These are phyloP conservation scores for Cyberlindnera misumaiensis DNA, from an alignment of 805 yeast species.

Conservation along the genomic window DNA sequence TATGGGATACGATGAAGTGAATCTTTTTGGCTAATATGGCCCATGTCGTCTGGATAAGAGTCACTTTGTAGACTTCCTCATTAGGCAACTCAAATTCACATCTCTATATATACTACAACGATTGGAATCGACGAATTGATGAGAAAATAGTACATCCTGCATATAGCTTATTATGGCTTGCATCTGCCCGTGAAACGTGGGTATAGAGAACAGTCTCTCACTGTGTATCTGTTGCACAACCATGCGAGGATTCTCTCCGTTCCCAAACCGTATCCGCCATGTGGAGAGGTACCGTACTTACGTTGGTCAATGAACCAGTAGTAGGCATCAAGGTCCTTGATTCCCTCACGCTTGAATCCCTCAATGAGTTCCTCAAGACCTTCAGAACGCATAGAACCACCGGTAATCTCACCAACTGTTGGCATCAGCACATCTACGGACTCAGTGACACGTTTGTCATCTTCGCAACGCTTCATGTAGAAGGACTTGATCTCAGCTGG, in stretches of 20 bases:
- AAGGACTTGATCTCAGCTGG: constrained; percentile 96
- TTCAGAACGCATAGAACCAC: constrained; percentile 97
- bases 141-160: not conserved
- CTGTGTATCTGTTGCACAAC: constrained; percentile 96
- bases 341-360: constrained; percentile 90
- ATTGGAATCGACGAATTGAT: too few species aligned
- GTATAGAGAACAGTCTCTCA: constrained; percentile 94
- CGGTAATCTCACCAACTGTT: constrained; percentile 97
- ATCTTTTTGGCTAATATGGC: too few species aligned
- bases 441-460: constrained; percentile 93
- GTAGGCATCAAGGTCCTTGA: constrained; percentile 65
- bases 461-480: constrained; percentile 91
- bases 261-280: constrained; percentile 98
- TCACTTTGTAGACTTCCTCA: too few species aligned
- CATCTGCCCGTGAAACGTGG: constrained; percentile 98
- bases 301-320: constrained; percentile 97
- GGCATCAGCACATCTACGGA: constrained; percentile 99
- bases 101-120: too few species aligned
- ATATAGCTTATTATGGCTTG: constrained; percentile 55
- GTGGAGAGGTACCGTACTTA: constrained; percentile 96
- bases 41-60: too few species aligned
- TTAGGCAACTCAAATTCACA: too few species aligned
- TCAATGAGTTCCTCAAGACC: constrained; percentile 75
- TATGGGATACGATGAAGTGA: too few species aligned
- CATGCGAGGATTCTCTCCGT: constrained; percentile 97